Evolutionary conservation across 352 stramenopile genomes (phyloP), one percentile per base, ranked within the genome.

Genomic region (Pilasporangium apinafurcum): DNA sequence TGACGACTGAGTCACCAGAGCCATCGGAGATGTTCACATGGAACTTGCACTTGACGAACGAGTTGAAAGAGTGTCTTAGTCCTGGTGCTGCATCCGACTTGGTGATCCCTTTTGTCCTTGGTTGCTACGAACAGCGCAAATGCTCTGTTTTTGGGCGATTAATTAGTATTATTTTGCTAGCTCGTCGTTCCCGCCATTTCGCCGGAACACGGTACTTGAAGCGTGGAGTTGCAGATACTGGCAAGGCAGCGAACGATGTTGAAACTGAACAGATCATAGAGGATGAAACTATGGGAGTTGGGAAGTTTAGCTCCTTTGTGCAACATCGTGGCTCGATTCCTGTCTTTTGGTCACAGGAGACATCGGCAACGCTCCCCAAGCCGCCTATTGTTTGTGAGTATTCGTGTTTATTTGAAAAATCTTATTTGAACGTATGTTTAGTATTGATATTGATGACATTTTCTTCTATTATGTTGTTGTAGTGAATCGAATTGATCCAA

Each of bases 291-390:
- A 95, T 69, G 85, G 79, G 79, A 1, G 91, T 66, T 38, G 92
- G 73, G 14, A 95, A 95, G 16, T 98, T 99, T 56, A 98, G 86
- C 16, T 96, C 86, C 2, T 99, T 95, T 53, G 78, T 99, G 31
- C 97, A 99, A 65, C 92, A 99, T 39, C 88, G 97, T 26, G 97
- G 97, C 4, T 98, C 92, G 3, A 99, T 99, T 62, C 97, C 97
- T n/a, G 97, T 97, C 0, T 99, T 98, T 59, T 99, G 97, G 97
- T 98, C 94, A 0, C 97, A 99, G 64, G 96, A 99, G 51, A 98
- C 89, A 4, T 98, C 80, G 26, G 92, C 98, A 5, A 98, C 96
- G 6, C 85, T 98, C 36, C 96, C 97, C 1, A 99, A 99, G 56
- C 97, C 97, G 3, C 96, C 96, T 0, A 99, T 99, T 33, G 84